phyloP scores from a whole-genome alignment of 75 land plant species.

The Sequoiadendron giganteum region DNA sequence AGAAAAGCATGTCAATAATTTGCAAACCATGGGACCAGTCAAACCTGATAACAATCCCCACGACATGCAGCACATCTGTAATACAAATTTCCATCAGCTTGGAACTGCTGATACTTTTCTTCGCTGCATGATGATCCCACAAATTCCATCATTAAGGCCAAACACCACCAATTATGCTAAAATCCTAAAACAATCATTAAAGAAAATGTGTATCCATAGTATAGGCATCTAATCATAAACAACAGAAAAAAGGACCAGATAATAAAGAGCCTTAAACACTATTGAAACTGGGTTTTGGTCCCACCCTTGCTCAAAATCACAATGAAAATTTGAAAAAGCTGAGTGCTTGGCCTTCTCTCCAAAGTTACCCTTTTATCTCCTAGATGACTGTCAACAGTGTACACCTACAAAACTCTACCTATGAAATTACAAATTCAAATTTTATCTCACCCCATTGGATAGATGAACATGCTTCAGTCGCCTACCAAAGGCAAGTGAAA shows the following conservation, averaged over 20 bases:
- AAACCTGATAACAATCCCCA: constrained; percentile 91
- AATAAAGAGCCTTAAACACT: neutral
- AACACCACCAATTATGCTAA: neutral
- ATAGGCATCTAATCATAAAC: neutral
- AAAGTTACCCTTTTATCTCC: neutral
- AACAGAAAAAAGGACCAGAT: neutral
- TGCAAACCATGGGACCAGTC: constrained; percentile 4
- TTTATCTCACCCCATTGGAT: neutral
- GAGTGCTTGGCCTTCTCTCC: neutral
- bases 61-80: constrained; percentile 95
- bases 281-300: neutral
- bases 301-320: neutral
- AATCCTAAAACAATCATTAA: neutral
- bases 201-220: neutral
- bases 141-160: neutral
- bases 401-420: neutral
- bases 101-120: constrained; percentile 87
- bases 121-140: constrained; percentile 60
- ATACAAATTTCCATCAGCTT: constrained; percentile 67
- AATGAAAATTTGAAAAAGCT: neutral
- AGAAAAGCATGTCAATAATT: neutral
- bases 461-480: neutral
- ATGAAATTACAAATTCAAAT: neutral
- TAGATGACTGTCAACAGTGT: too few species aligned
- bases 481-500: too few species aligned